Conservation (phyloP, 768 basidiomycete genomes). For the Dioszegia aurantiaca region DNA sequence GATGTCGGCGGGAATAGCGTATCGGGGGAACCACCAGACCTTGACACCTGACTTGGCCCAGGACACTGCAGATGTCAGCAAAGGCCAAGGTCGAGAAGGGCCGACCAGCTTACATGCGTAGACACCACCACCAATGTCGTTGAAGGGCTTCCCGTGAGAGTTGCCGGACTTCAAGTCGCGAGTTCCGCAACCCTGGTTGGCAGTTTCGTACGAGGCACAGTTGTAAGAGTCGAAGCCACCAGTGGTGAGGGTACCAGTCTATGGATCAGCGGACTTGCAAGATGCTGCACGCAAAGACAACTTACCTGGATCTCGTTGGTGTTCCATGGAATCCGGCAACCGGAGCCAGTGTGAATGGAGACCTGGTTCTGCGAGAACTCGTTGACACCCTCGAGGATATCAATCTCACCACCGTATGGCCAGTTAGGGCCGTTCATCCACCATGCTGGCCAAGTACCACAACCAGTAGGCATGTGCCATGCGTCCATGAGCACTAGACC, state of each 20-base stretch:
- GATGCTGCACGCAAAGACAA: background rate
- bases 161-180: constrained; percentile 59
- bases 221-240: constrained; percentile 48
- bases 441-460: constrained; percentile 77
- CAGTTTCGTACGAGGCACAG: constrained; percentile 48
- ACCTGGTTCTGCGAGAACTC: constrained; percentile 54
- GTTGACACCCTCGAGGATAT: constrained; percentile 58
- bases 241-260: constrained; percentile 42
- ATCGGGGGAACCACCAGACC: constrained; percentile 76
- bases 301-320: constrained; percentile 21
- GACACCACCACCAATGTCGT: constrained; percentile 77
- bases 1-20: constrained; percentile 71
- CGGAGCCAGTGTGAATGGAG: constrained; percentile 55
- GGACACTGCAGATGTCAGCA: constrained; percentile 57
- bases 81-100: background rate
- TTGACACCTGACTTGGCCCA: constrained; percentile 71
- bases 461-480: constrained; percentile 84
- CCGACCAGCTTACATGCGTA: constrained; percentile 69
- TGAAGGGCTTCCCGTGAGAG: constrained; percentile 83
- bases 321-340: constrained; percentile 51
- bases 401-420: constrained; percentile 53
- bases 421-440: constrained; percentile 59
- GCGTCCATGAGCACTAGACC: constrained; percentile 81
- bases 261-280: constrained; percentile 1
- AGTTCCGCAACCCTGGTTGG: constrained; percentile 64